Conservation (phyloP, 306 rosid genomes). For the Betula pendula region DNA sequence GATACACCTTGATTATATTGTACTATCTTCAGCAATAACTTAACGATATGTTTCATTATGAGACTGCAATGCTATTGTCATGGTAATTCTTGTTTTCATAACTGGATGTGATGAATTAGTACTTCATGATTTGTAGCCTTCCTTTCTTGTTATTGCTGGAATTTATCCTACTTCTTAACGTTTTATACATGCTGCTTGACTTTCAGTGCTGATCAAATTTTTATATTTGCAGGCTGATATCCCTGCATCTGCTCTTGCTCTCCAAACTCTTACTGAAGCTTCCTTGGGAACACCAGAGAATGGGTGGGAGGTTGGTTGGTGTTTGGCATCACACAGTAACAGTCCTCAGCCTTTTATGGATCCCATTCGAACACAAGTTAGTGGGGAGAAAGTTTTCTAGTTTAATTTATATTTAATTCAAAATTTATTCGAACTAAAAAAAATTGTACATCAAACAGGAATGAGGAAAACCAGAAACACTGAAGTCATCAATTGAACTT, state of each 20-base stretch:
- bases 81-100: slow-evolving; percentile 2
- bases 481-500: background rate
- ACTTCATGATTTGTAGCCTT: slow-evolving; percentile 3
- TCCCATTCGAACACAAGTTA: slow-evolving; percentile 53
- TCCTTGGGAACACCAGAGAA: slow-evolving; percentile 63
- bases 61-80: background rate
- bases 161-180: background rate
- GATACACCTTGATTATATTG: slow-evolving; percentile 11
- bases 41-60: slow-evolving; percentile 3
- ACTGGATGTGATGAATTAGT: background rate
- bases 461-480: background rate
- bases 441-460: background rate
- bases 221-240: slow-evolving; percentile 58
- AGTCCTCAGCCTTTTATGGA: slow-evolving; percentile 46
- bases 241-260: slow-evolving; percentile 65
- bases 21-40: background rate
- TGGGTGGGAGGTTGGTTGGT: slow-evolving; percentile 96
- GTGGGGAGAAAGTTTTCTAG: background rate
- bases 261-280: slow-evolving; percentile 72
- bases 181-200: background rate
- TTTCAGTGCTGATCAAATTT: slow-evolving; percentile 23
- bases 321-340: slow-evolving; percentile 65
- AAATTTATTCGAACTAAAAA: background rate
- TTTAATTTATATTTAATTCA: background rate
- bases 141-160: slow-evolving; percentile 7